phyloP scores from a whole-genome alignment of 2,329 filamentous ascomycete species.

The Hymenoscyphus linearis region DNA sequence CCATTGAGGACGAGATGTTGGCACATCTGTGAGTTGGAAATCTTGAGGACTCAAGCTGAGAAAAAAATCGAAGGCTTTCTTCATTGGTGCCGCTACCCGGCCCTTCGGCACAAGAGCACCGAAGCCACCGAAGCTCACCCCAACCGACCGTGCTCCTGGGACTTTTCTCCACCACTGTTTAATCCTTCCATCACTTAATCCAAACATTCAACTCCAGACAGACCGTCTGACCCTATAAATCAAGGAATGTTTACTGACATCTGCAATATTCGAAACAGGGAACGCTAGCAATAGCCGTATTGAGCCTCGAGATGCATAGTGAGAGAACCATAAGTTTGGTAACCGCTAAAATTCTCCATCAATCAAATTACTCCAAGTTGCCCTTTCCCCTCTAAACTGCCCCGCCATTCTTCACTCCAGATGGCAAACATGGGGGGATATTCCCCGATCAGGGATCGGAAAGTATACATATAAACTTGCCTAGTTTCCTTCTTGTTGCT shows the following conservation, averaged over 20 bases:
- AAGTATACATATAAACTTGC: neutral
- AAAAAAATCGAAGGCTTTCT: neutral
- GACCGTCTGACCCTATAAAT: neutral
- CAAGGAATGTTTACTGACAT: neutral
- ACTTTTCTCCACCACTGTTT: neutral
- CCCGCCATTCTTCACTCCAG: conserved; percentile 7
- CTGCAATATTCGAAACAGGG: neutral
- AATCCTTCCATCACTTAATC: neutral
- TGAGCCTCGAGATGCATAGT: neutral
- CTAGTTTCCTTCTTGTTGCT: neutral
- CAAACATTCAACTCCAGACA: neutral
- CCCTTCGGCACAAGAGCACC: neutral
- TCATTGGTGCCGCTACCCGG: neutral
- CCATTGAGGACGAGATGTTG: too few relatives aligned
- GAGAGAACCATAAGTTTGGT: neutral
- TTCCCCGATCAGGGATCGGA: neutral
- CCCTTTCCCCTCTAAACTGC: conserved; percentile 1
- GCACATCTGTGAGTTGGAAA: too few relatives aligned
- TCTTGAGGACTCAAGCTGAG: neutral
- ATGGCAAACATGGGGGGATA: conserved; percentile 1
- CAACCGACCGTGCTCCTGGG: neutral
- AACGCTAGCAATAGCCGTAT: neutral
- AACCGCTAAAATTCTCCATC: conserved; percentile 14
- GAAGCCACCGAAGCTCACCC: neutral
- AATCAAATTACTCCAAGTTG: conserved; percentile 10